These are phyloP conservation scores for Ceratobasidium sp. DNA, from an alignment of 1,284 basidiomycete genomes.

Conservation along the genomic window DNA sequence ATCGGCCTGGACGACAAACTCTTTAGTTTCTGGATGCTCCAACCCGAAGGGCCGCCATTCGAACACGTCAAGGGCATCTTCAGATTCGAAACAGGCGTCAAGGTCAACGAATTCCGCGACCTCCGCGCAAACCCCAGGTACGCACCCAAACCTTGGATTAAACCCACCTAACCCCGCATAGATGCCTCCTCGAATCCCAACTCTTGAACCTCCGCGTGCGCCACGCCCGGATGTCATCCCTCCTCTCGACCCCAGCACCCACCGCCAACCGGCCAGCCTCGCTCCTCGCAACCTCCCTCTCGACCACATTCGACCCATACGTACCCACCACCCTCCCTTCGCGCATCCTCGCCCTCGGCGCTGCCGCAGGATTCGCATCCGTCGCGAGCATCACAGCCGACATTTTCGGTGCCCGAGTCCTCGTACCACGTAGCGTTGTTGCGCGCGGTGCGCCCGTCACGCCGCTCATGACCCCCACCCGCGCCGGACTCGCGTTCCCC, in stretches of 20 bases:
- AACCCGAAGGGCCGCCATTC: constrained; percentile 72
- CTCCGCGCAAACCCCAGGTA: constrained; percentile 77
- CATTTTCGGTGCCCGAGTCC: constrained; percentile 76
- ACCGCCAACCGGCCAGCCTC: constrained; percentile 46
- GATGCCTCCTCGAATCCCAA: constrained; percentile 76
- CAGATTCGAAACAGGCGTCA: constrained; percentile 82
- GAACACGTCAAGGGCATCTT: constrained; percentile 83
- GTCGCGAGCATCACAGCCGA: constrained; percentile 78
- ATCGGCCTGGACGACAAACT: constrained; percentile 87
- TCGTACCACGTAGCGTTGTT: constrained; percentile 68
- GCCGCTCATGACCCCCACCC: constrained; percentile 28
- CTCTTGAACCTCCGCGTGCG: constrained; percentile 76
- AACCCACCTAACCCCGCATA: not conserved
- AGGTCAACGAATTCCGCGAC: constrained; percentile 83
- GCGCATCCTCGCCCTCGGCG: constrained; percentile 70
- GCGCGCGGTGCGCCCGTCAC: constrained; percentile 22
- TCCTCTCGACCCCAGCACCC: constrained; percentile 52
- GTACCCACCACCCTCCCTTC: constrained; percentile 66
- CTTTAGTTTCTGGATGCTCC: constrained; percentile 84
- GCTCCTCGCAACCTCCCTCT: constrained; percentile 46
- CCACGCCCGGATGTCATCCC: constrained; percentile 65
- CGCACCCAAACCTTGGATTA: not conserved
- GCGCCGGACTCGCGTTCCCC: constrained; percentile 13
- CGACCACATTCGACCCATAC: constrained; percentile 76
- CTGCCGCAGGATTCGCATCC: constrained; percentile 82